phyloP scores from a whole-genome alignment of 257 asterid species.

The Henckelia pumila region DNA sequence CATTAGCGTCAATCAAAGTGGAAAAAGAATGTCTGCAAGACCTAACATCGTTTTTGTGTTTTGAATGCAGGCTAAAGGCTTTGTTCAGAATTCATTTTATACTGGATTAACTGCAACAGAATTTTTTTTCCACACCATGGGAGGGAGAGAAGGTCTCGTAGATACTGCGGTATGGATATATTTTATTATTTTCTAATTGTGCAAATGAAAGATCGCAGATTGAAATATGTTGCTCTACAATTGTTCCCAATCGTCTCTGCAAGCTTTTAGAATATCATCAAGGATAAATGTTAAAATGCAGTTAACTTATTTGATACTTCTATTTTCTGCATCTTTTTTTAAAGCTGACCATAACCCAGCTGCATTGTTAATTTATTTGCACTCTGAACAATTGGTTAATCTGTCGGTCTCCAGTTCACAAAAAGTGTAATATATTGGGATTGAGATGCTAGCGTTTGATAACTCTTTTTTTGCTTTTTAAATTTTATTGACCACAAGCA shows the following conservation, averaged over 20 bases:
- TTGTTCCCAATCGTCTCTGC: background rate
- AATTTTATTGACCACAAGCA: background rate
- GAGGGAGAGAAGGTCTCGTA: slow-evolving; percentile 98
- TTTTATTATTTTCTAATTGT: slow-evolving; percentile 15
- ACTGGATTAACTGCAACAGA: slow-evolving; percentile 88
- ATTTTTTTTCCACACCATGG: slow-evolving; percentile 98
- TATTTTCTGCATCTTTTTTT: background rate
- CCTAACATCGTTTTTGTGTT: slow-evolving; percentile 24
- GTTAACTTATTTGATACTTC: too few relatives aligned
- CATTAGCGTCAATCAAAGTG: slow-evolving; percentile 3
- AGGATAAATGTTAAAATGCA: background rate
- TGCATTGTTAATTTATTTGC: background rate
- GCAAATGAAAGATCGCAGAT: slow-evolving; percentile 1
- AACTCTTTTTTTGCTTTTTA: too few relatives aligned
- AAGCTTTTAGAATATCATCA: background rate
- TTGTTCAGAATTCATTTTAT: slow-evolving; percentile 91
- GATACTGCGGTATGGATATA: slow-evolving; percentile 86
- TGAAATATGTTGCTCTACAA: background rate
- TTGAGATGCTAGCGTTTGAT: too few relatives aligned
- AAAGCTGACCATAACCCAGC: background rate
- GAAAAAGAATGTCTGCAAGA: background rate
- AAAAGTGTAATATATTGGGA: background rate
- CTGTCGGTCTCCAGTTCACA: background rate
- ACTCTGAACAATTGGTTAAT: too few relatives aligned
- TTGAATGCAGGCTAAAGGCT: slow-evolving; percentile 84